Evolutionary conservation across 1,139 yeast genomes (phyloP), one percentile per base, ranked within the genome.

Genomic region (Candida sanyaensis): DNA sequence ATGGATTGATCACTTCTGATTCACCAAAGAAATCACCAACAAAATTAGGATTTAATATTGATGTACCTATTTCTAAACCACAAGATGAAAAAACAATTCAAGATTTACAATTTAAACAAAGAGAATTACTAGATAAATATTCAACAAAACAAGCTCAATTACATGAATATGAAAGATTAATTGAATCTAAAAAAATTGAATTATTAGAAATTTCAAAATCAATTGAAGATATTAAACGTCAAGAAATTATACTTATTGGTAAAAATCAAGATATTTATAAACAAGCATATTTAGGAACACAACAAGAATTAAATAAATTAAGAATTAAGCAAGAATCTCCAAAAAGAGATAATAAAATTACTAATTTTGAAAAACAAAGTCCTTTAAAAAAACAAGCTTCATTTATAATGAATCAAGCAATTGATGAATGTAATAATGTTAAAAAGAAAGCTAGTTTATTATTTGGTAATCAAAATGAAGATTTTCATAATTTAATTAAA

Each of bases 171-270:
- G 66, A 69, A 50, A 57, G 54, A 34, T 54, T 60, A 24, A 58
- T 60, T 17, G 63, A 62, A 29, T 41, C 54, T 5, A 56, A 62
- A 36, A 62, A 64, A 50, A 59, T 61, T 37, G 72, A 68, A 55
- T 53, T 71, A 48, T 48, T 64, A 33, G 73, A 68, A 49, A 49
- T 70, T 21, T 58, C 67, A 23, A 47, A 58, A 6, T 55, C 59
- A 38, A 58, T 53, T 55, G 65, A 53, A 40, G 38, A 43, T 6
- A 24, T 45, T 17, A 51, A 52, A 41, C 41, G 50, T 11, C 41
- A 48, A n/a, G 54, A 52, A 44, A 36, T 41, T 24, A 42, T 50
- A 10, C 50, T 43, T 27, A 36, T 37, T 17, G 45, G 44, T 6
- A 40, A 29, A 5, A 37, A 31, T 26, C 46, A 31, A 12, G 53